Conservation (phyloP, 192 early-diverging fungal genomes). For the Umbelopsis isabellina region DNA sequence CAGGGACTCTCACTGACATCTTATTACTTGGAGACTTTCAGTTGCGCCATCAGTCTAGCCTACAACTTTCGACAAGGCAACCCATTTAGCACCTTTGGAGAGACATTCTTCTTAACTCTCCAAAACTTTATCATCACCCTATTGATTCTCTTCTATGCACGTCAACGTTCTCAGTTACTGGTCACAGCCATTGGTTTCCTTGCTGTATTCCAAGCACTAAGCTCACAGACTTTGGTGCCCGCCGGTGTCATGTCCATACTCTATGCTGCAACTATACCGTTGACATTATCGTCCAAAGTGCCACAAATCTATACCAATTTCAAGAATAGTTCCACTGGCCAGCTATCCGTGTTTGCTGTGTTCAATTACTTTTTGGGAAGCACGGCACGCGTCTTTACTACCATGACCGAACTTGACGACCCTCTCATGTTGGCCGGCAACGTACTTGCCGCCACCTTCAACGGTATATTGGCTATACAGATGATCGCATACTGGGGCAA, state of each 20-base stretch:
- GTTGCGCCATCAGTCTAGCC: slow-evolving; percentile 76
- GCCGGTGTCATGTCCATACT: slow-evolving; percentile 59
- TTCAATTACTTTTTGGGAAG: slow-evolving; percentile 88
- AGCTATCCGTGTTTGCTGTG: slow-evolving; percentile 88
- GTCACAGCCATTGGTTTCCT: slow-evolving; percentile 36
- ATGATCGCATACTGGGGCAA: slow-evolving; percentile 80
- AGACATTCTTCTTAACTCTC: slow-evolving; percentile 79
- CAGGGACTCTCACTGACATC: slow-evolving; percentile 81
- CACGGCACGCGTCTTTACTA: slow-evolving; percentile 89
- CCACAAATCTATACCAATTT: slow-evolving; percentile 92
- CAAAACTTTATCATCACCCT: slow-evolving; percentile 83
- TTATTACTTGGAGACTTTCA: slow-evolving; percentile 82
- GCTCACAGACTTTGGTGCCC: slow-evolving; percentile 49
- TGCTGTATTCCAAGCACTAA: slow-evolving; percentile 57
- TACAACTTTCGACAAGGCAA: slow-evolving; percentile 86
- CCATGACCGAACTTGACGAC: slow-evolving; percentile 90
- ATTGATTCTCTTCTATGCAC: slow-evolving; percentile 64
- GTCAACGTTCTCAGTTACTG: slow-evolving; percentile 53
- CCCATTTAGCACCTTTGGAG: slow-evolving; percentile 90
- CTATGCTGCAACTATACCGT: slow-evolving; percentile 77
- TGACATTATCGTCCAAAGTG: slow-evolving; percentile 79
- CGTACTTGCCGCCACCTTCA: slow-evolving; percentile 72
- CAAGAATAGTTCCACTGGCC: slow-evolving; percentile 83
- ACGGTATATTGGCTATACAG: slow-evolving; percentile 78
- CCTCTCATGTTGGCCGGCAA: slow-evolving; percentile 71